Evolutionary conservation across 805 yeast species (phyloP).

Genomic region (Candida michaelii): DNA sequence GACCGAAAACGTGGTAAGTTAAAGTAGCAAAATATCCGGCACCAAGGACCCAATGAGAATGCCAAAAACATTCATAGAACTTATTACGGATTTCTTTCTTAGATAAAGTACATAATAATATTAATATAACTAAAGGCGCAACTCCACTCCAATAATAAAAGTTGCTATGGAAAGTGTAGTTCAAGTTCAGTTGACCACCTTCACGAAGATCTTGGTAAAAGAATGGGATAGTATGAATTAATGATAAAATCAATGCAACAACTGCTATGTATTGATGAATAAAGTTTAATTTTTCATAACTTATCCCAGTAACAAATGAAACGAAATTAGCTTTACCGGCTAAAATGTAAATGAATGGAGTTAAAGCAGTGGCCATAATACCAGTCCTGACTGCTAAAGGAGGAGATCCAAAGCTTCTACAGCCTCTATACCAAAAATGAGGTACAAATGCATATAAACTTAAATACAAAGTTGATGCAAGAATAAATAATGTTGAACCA

Average conservation of each 20-base stretch:
- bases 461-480: conserved; percentile 31
- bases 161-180: conserved; percentile 18
- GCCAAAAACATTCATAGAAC: conserved; percentile 49
- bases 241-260: conserved; percentile 39
- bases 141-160: conserved; percentile 39
- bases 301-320: conserved; percentile 49
- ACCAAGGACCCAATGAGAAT: conserved; percentile 54
- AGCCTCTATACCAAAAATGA: conserved; percentile 50
- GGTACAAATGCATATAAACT: conserved; percentile 44
- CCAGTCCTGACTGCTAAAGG: conserved; percentile 58
- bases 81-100: conserved; percentile 38
- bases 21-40: conserved; percentile 48
- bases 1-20: conserved; percentile 42
- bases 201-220: conserved; percentile 43
- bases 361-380: conserved; percentile 47
- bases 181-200: conserved; percentile 43
- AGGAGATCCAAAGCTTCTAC: conserved; percentile 58
- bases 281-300: conserved; percentile 54
- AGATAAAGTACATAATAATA: conserved; percentile 44
- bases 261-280: conserved; percentile 51
- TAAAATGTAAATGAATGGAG: conserved; percentile 50
- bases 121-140: conserved; percentile 47
- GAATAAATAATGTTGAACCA: conserved; percentile 41
- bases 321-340: conserved; percentile 55
- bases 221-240: conserved; percentile 55